Evolutionary conservation across 176 grass and related monocot genomes (phyloP).

Genomic region (Lolium multiflorum): DNA sequence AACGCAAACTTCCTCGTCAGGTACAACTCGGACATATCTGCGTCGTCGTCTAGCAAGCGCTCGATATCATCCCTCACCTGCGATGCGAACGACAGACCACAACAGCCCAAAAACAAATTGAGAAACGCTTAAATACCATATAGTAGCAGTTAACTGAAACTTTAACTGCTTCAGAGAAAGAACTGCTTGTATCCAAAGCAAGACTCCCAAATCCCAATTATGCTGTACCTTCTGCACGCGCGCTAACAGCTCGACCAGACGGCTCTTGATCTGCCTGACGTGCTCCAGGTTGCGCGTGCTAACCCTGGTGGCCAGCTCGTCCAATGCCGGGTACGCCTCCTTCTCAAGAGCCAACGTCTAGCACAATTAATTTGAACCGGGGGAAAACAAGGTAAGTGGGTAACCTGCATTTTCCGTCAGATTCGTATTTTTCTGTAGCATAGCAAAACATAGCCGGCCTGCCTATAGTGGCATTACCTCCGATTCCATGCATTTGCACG

Average conservation of each 20-base stretch:
- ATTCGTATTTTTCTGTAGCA: neutral
- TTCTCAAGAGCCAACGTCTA: slow-evolving; percentile 68
- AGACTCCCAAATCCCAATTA: neutral
- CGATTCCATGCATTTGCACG: slow-evolving; percentile 65
- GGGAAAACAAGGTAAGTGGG: neutral
- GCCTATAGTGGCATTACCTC: slow-evolving; percentile 43
- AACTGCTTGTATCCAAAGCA: neutral
- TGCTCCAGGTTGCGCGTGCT: slow-evolving; percentile 83
- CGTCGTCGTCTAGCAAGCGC: slow-evolving; percentile 68
- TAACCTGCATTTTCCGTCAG: neutral
- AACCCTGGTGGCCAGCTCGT: slow-evolving; percentile 82
- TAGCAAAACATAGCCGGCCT: neutral
- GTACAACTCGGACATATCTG: slow-evolving; percentile 67
- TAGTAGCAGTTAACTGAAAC: neutral
- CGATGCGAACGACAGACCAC: neutral
- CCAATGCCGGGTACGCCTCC: slow-evolving; percentile 77
- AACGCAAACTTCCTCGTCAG: slow-evolving; percentile 59
- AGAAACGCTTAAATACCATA: neutral
- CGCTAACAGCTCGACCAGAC: slow-evolving; percentile 64
- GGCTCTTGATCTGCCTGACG: slow-evolving; percentile 83
- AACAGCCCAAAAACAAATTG: neutral
- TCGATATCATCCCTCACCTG: slow-evolving; percentile 78
- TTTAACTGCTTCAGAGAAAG: neutral
- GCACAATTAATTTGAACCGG: neutral
- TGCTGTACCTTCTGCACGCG: slow-evolving; percentile 92